Base-by-base conservation (phyloP, 164 flowering plant genomes). In the Liriodendron chinense region DNA sequence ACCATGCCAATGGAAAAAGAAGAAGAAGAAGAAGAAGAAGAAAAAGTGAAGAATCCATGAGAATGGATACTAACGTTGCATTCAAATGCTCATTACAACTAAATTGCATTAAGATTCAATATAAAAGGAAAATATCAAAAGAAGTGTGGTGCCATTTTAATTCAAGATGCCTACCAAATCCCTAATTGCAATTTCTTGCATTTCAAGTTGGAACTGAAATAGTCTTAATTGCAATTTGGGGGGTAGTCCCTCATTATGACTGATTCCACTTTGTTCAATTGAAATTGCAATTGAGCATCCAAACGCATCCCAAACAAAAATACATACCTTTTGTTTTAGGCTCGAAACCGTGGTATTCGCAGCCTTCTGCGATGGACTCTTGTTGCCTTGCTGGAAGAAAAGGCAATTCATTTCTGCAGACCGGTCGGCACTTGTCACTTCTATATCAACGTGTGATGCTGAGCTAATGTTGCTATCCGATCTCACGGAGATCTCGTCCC, bases 381-480 rank as follows among this genome's bases (percentile, higher is more conserved):
- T 43, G 70, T 49, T 25, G n/a, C 77, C 74, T 70, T 74, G 75
- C 65, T 73, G 73, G 49, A 70, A 73, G 72, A 73, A 70, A 14
- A 1, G 13, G 26, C 68, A 28, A 21, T 72, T 74, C 63, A 79
- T 57, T 16, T 85, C 87, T 62, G 65, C 73, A 72, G 85, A 80
- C 10, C 71, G 79, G 48, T 78, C 79, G 56, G 68, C 63, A 67
- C 89, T 84, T 18, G 82, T 81, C 49, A 83, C 81, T 80, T 86
- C 92, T 47, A 65, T 28, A 76, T 85, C 91, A 61, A 70, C 64
- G 77, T 80, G 89, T 9, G 84, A 80, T 20, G 83, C 88, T 57
- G 78, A 73, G 43, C 74, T 71, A 22, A 77, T 26, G 79, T 72
- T 86, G 76, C 80, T 74, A 56, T 90, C 93, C 14, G 87, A 83